Base-by-base conservation (phyloP, 148 eudicot species). In the Silene latifolia region DNA sequence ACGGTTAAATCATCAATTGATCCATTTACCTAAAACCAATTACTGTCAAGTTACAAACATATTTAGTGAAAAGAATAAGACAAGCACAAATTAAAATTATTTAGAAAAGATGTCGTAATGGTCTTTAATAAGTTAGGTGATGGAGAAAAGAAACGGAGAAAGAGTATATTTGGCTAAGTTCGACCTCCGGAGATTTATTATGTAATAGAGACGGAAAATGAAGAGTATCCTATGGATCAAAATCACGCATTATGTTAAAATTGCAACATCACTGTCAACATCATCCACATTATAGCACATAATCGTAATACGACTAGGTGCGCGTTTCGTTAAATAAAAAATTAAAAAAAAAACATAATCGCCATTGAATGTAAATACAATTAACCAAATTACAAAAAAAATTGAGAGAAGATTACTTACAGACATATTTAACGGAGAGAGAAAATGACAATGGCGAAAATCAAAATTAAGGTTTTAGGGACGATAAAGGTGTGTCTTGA, bases 371-470 rank as follows among this genome's bases (percentile, higher is more conserved):
- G 12, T 19, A 67, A 44, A 67, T 67, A 44, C 3, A 21, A 62
- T 51, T 3, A 39, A 35, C 10, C 0, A 42, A n/a, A 67, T 17
- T 17, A 8, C 8, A 67, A 19, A 67, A 19, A 67, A 5, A 8
- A 65, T 12, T 1, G 23, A 29, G 8, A 10, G 13, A 17, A 7
- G 7, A 42, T 17, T 20, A n/a, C 11, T 65, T 65, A 67, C 71
- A 54, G 71, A 67, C 71, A 67, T 67, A 24, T 19, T 67, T 67
- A 25, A 67, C 13, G 44, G 71, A 67, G 32, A 63, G 70, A 67
- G 51, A 8, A n/a, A 39, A 67, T 42, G 25, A 42, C 20, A 67
- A 67, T 67, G 15, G 56, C 18, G 25, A 27, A 63, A 44, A 39
- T 67, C 8, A 39, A n/a, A 46, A 19, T 15, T 0, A 51, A 67